Evolutionary conservation across 2,329 filamentous ascomycete genomes (phyloP).

Genomic region (Neopestalotiopsis clavispora): DNA sequence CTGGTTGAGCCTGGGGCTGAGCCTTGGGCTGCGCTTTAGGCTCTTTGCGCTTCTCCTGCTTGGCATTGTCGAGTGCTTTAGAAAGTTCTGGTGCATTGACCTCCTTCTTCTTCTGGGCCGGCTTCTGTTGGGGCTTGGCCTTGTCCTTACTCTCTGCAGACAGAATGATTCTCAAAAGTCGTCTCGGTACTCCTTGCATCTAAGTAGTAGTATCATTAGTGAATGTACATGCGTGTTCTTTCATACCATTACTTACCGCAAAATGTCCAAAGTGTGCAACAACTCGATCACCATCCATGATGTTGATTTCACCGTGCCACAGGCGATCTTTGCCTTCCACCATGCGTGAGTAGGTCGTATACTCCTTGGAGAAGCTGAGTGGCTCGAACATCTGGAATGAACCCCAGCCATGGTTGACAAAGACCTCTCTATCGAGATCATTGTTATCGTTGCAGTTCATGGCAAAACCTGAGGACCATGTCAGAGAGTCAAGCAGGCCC

Average conservation of each 20-base stretch:
- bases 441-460: conserved; percentile 31
- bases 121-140: background rate
- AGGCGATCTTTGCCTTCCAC: conserved; percentile 21
- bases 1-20: background rate
- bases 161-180: background rate
- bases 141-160: background rate
- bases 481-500: conserved; percentile 26
- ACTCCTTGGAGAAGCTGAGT: conserved; percentile 21
- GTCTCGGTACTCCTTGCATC: background rate
- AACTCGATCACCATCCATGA: conserved; percentile 25
- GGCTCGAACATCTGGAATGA: conserved; percentile 27
- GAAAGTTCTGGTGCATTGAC: background rate
- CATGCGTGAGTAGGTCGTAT: conserved; percentile 28
- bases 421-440: conserved; percentile 28
- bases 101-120: background rate
- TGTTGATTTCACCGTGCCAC: conserved; percentile 26
- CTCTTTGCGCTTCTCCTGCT: background rate
- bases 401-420: conserved; percentile 33
- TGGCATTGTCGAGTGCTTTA: background rate
- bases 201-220: background rate
- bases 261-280: conserved; percentile 25
- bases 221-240: background rate
- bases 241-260: conserved; percentile 23
- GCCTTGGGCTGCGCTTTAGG: background rate
- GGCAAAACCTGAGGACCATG: conserved; percentile 26